phyloP scores from a whole-genome alignment of 805 yeast genomes.

The Ogataea pilisensis region DNA sequence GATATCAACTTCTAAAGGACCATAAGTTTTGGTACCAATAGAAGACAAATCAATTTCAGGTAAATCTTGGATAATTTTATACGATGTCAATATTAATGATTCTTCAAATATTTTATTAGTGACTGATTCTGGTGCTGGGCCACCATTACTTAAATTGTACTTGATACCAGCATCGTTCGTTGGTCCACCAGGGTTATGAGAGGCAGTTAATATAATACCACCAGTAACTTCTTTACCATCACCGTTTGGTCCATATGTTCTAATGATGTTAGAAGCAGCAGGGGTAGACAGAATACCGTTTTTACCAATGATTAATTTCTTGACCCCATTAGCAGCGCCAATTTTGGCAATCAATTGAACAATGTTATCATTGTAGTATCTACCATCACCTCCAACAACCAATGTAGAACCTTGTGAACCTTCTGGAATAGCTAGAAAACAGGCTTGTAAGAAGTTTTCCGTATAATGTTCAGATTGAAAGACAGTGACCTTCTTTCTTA shows the following conservation, averaged over 20 bases:
- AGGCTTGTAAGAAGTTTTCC: constrained; percentile 90
- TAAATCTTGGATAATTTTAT: constrained; percentile 55
- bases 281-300: constrained; percentile 90
- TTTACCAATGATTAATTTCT: constrained; percentile 80
- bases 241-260: constrained; percentile 44
- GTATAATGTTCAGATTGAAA: constrained; percentile 78
- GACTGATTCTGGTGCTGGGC: constrained; percentile 96
- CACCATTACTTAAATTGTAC: constrained; percentile 92
- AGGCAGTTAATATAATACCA: constrained; percentile 93
- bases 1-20: constrained; percentile 69
- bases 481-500: constrained; percentile 84
- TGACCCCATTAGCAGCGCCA: constrained; percentile 88
- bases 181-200: constrained; percentile 98
- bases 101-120: constrained; percentile 80
- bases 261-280: constrained; percentile 90
- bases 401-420: constrained; percentile 70
- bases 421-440: constrained; percentile 84
- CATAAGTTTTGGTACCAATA: constrained; percentile 50
- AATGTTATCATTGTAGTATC: constrained; percentile 81
- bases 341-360: constrained; percentile 78
- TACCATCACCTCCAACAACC: constrained; percentile 96
- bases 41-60: constrained; percentile 60
- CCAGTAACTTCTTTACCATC: constrained; percentile 63
- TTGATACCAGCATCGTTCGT: constrained; percentile 89
- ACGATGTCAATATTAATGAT: constrained; percentile 54